These are phyloP conservation scores for Aspergillus cejpii DNA, from an alignment of 2,329 filamentous ascomycete genomes.

Conservation along the genomic window DNA sequence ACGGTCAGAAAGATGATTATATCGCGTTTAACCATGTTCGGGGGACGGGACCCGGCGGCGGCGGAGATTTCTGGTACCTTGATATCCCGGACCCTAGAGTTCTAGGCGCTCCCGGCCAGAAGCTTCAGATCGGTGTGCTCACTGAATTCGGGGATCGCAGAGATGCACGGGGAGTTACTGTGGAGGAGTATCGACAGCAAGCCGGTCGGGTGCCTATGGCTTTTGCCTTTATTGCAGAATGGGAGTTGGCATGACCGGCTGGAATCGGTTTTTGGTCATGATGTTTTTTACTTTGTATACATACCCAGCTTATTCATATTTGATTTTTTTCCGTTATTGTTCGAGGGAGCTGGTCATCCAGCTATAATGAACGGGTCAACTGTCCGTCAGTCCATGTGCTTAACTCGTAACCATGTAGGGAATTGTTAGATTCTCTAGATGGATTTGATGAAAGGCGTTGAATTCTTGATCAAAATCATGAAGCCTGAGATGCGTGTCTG, in stretches of 20 bases:
- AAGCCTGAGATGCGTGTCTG: no score
- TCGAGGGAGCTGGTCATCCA: no score
- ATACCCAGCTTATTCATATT: no score
- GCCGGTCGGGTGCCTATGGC: conserved; percentile 44
- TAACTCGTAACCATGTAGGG: no score
- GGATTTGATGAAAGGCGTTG: no score
- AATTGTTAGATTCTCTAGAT: no score
- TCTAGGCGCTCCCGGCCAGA: conserved; percentile 63
- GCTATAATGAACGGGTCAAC: no score
- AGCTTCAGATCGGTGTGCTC: conserved; percentile 58
- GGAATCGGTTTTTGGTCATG: no score
- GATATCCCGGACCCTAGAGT: conserved; percentile 60
- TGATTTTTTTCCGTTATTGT: no score
- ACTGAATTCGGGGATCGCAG: conserved; percentile 45
- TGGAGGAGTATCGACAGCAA: conserved; percentile 44
- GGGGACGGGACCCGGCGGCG: conserved; percentile 45
- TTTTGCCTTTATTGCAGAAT: conserved; percentile 49
- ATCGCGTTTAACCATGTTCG: conserved; percentile 56
- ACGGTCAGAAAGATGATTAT: conserved; percentile 61
- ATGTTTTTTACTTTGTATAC: no score
- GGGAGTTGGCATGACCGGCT: conserved; percentile 44
- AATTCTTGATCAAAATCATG: no score
- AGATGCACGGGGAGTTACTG: conserved; percentile 49
- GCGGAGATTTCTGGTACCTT: conserved; percentile 73
- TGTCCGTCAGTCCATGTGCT: no score